Evolutionary conservation across 148 eudicot species (phyloP).

Genomic region (Rhododendron simsii): DNA sequence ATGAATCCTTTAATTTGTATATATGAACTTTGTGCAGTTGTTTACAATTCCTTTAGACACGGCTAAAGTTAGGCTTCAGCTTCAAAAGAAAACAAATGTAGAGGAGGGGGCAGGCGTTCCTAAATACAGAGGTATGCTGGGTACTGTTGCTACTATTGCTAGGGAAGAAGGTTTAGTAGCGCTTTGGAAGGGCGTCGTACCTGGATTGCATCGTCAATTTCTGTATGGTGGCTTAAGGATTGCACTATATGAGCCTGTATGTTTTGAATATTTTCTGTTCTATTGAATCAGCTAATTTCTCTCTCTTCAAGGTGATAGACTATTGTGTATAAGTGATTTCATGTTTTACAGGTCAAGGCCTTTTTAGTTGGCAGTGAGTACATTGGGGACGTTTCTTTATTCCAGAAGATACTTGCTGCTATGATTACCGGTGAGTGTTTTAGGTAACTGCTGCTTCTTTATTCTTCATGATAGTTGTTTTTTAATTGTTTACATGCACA

Average conservation of each 20-base stretch:
- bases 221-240: constrained; percentile 70
- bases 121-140: constrained; percentile 53
- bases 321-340: constrained; percentile 2
- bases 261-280: constrained; percentile 7
- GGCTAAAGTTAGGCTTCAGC: constrained; percentile 73
- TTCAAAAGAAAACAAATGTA: constrained; percentile 44
- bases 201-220: constrained; percentile 69
- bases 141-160: constrained; percentile 54
- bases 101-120: constrained; percentile 39
- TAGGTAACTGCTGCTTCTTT: constrained; percentile 1
- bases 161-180: constrained; percentile 64
- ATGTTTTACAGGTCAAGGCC: constrained; percentile 52
- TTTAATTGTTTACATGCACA: neutral
- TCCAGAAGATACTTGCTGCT: constrained; percentile 65
- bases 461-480: neutral
- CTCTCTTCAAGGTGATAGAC: constrained; percentile 8
- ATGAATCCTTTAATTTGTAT: neutral
- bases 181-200: constrained; percentile 70
- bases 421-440: constrained; percentile 52
- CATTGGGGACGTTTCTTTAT: constrained; percentile 45
- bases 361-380: constrained; percentile 47
- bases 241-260: constrained; percentile 65
- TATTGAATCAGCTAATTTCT: constrained; percentile 2
- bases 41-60: constrained; percentile 66
- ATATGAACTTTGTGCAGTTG: constrained; percentile 34